Percentiles rank a stretch among this genome's conserved stretches.
Conservation (phyloP, 148 eudicot species). For the Dysphania ambrosioides region DNA sequence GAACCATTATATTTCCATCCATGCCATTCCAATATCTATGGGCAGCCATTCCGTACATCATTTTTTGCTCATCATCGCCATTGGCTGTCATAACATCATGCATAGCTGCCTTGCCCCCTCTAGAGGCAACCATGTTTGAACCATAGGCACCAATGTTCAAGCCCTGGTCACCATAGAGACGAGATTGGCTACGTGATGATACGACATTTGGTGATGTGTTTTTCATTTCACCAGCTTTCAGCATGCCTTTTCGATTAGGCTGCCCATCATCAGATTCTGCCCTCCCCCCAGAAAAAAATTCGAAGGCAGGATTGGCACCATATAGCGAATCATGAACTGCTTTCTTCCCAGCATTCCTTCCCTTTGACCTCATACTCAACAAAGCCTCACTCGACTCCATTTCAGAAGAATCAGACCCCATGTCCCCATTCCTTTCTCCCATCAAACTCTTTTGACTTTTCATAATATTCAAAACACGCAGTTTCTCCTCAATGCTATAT, state of each 20-base stretch:
- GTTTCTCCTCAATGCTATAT: conserved; percentile 88
- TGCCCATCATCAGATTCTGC: conserved; percentile 38
- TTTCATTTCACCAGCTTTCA: conserved; percentile 47
- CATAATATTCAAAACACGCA: conserved; percentile 68
- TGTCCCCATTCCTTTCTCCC: conserved; percentile 64
- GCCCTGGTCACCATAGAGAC: conserved; percentile 33
- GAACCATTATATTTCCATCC: conserved; percentile 36
- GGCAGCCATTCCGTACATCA: conserved; percentile 45
- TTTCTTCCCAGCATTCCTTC: conserved; percentile 39
- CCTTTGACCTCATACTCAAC: conserved; percentile 53
- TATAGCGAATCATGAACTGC: conserved; percentile 34
- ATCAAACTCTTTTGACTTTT: conserved; percentile 75
- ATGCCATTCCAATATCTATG: conserved; percentile 42
- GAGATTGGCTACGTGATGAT: conserved; percentile 28
- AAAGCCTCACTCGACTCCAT: conserved; percentile 51
- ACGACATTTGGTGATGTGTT: conserved; percentile 36
- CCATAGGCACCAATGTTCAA: conserved; percentile 36
- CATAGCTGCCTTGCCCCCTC: conserved; percentile 37
- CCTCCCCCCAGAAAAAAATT: conserved; percentile 37
- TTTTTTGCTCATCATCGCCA: conserved; percentile 43
- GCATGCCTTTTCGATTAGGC: conserved; percentile 50
- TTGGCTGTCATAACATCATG: conserved; percentile 36
- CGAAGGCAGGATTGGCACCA: conserved; percentile 33
- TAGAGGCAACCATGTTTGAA: conserved; percentile 32
- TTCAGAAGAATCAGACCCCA: conserved; percentile 65